Percentiles rank a stretch among this genome's conserved stretches.
Evolutionary conservation across 305 asterid species (phyloP).

Genomic region (Solanum aculeatissimum): DNA sequence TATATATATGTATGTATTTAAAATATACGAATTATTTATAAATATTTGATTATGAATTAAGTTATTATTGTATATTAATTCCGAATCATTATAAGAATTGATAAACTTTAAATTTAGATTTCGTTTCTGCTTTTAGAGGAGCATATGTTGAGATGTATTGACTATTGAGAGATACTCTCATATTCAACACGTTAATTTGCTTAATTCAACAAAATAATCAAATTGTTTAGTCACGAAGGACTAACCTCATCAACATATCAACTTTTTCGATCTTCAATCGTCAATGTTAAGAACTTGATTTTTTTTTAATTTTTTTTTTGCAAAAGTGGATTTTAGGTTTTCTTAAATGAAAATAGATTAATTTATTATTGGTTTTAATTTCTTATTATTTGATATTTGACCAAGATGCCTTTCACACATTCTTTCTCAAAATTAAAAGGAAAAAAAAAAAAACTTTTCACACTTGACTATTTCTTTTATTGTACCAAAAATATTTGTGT

Average conservation of each 20-base stretch:
- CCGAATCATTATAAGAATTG: no score
- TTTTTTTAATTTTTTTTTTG: neutral
- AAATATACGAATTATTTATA: neutral
- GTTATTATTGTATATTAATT: neutral
- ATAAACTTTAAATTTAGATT: neutral
- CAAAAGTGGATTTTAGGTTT: neutral
- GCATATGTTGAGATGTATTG: neutral
- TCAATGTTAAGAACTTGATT: neutral
- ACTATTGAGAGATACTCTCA: neutral
- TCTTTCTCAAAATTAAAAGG: neutral
- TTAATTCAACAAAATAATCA: neutral
- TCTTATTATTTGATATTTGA: neutral
- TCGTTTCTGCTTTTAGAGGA: neutral
- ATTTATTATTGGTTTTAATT: neutral
- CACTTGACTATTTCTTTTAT: neutral
- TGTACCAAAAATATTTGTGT: neutral
- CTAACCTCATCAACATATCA: no score
- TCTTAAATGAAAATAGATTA: neutral
- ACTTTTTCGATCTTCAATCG: neutral
- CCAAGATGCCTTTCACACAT: neutral
- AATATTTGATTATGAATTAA: neutral
- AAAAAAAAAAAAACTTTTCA: neutral
- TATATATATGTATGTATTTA: neutral
- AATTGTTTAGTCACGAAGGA: fast-evolving
- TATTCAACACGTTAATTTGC: neutral